Percentiles rank a stretch among this genome's conserved stretches.
These are phyloP conservation scores for Penicillium chermesinum DNA, from an alignment of 495 filamentous ascomycete species.

Conservation along the genomic window DNA sequence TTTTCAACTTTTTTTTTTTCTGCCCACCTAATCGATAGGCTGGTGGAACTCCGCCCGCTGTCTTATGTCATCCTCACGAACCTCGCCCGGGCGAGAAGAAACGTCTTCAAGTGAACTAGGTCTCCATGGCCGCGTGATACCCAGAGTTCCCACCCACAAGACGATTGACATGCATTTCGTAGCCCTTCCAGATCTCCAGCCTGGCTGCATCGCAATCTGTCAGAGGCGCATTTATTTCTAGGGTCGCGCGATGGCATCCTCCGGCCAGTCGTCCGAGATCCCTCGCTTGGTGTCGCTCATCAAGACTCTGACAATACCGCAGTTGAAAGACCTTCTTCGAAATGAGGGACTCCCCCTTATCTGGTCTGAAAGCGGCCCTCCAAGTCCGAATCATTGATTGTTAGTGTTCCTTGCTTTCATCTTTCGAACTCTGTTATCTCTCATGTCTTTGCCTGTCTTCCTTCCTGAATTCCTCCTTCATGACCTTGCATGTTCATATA, in stretches of 20 bases:
- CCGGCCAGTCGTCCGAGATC: conserved; percentile 34
- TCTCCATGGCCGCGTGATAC: conserved; percentile 11
- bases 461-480: neutral
- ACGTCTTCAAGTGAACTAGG: too few species aligned
- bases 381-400: conserved; percentile 70
- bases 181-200: conserved; percentile 6
- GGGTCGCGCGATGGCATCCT: conserved; percentile 39
- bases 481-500: conserved; percentile 4
- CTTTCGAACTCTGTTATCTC: conserved; percentile 1
- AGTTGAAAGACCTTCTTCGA: conserved; percentile 69
- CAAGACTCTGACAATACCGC: conserved; percentile 61
- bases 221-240: conserved; percentile 4
- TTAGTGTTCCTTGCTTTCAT: conserved; percentile 44
- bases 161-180: conserved; percentile 21
- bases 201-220: conserved; percentile 17
- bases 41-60: neutral
- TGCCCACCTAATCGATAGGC: conserved; percentile 16
- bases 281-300: conserved; percentile 40
- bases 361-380: conserved; percentile 74
- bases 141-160: neutral
- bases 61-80: conserved; percentile 39
- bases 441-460: neutral
- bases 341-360: conserved; percentile 63
- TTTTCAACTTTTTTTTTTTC: conserved; percentile 18
- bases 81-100: neutral